Evolutionary conservation across 495 filamentous ascomycete species (phyloP).

Genomic region (Parmelia sp.): DNA sequence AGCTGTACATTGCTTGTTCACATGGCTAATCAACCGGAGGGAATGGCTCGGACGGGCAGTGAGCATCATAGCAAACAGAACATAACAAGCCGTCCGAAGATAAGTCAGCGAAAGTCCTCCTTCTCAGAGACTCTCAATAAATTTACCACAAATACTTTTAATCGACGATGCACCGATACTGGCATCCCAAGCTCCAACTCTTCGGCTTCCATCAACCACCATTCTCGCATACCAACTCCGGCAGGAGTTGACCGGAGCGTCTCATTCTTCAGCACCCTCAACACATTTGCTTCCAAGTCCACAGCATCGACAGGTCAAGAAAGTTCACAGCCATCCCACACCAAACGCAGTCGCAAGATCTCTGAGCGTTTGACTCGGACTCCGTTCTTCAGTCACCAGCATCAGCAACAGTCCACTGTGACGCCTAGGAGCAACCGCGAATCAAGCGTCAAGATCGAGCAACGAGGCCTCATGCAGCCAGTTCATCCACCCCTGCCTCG

Average conservation of each 20-base stretch:
- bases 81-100: not conserved
- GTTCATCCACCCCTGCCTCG: conserved; percentile 25
- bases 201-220: conserved; percentile 9
- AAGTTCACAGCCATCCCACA: conserved; percentile 4
- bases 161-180: conserved; percentile 16
- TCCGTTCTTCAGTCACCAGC: conserved; percentile 16
- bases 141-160: conserved; percentile 21
- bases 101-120: conserved; percentile 21
- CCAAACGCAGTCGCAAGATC: conserved; percentile 11
- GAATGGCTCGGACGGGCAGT: not conserved
- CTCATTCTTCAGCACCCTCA: conserved; percentile 22
- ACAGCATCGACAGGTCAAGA: not conserved
- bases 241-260: conserved; percentile 16
- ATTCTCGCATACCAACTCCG: conserved; percentile 22
- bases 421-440: conserved; percentile 10
- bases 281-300: conserved; percentile 15
- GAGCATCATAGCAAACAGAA: not conserved
- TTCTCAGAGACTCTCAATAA: conserved; percentile 24
- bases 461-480: conserved; percentile 25
- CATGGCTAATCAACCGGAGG: not conserved
- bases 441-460: conserved; percentile 21
- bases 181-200: conserved; percentile 10
- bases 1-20: not conserved
- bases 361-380: conserved; percentile 15
- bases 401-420: conserved; percentile 4